These are phyloP conservation scores for Camellia sinensis DNA, from an alignment of 148 eudicot species.

Conservation along the genomic window DNA sequence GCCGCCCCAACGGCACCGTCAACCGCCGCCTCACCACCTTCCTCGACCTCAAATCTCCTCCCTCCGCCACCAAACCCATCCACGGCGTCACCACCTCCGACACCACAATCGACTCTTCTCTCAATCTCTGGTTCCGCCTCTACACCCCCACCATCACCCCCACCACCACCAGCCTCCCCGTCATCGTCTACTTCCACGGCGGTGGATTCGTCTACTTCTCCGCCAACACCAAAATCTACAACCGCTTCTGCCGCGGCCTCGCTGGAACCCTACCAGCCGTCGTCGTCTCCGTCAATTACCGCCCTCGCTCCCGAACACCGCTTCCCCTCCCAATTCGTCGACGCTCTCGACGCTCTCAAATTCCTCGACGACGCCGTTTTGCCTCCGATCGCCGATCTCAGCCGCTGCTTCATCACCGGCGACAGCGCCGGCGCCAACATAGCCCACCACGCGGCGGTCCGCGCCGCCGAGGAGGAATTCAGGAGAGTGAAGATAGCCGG, in stretches of 20 bases:
- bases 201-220: not conserved
- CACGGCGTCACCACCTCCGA: too few relatives aligned
- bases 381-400: constrained; percentile 20
- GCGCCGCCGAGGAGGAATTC: constrained; percentile 15
- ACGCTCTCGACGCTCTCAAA: constrained; percentile 7
- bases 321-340: not conserved
- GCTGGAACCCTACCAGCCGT: not conserved
- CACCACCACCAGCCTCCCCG: not conserved
- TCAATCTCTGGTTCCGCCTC: not conserved
- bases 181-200: constrained; percentile 11
- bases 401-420: constrained; percentile 38
- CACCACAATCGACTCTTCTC: too few relatives aligned
- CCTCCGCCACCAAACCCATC: too few relatives aligned
- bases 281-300: not conserved
- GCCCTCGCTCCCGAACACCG: not conserved
- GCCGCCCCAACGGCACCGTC: too few relatives aligned
- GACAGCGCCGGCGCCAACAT: constrained; percentile 37
- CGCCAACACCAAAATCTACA: not conserved
- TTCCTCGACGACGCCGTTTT: constrained; percentile 22
- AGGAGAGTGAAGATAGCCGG: constrained; percentile 16
- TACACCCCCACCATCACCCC: not conserved
- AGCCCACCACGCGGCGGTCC: constrained; percentile 16
- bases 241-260: constrained; percentile 1
- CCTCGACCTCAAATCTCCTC: too few relatives aligned
- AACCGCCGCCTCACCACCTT: too few relatives aligned